Evolutionary conservation across 768 basidiomycete genomes (phyloP).

Genomic region (Trametes coccinea): DNA sequence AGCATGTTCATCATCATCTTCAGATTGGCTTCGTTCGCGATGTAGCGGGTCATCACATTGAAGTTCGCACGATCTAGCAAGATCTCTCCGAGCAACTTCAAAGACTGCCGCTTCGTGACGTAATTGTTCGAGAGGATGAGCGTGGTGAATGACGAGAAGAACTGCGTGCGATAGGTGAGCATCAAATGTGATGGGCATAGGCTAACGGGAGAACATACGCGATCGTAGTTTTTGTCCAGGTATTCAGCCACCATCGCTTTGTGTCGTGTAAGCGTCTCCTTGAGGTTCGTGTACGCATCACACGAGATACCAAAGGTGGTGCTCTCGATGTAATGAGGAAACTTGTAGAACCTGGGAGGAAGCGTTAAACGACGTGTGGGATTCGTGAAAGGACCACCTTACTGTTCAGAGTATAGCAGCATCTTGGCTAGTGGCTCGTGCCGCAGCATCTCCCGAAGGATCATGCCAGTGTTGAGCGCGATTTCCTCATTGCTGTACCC

Average conservation of each 20-base stretch:
- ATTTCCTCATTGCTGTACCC: slow-evolving; percentile 97
- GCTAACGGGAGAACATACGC: slow-evolving; percentile 50
- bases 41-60: slow-evolving; percentile 97
- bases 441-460: slow-evolving; percentile 93
- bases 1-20: slow-evolving; percentile 99
- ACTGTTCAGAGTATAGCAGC: slow-evolving; percentile 92
- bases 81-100: slow-evolving; percentile 97
- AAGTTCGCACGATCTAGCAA: slow-evolving; percentile 97
- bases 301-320: slow-evolving; percentile 98
- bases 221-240: slow-evolving; percentile 95
- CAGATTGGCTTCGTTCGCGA: slow-evolving; percentile 90
- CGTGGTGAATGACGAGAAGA: slow-evolving; percentile 93
- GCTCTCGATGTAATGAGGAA: slow-evolving; percentile 94
- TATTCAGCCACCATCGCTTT: slow-evolving; percentile 98
- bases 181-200: not conserved
- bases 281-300: slow-evolving; percentile 96
- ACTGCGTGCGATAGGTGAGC: slow-evolving; percentile 47
- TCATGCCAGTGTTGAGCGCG: slow-evolving; percentile 97
- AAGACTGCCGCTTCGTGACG: slow-evolving; percentile 98
- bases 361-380: not conserved
- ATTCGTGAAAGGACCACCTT: slow-evolving; percentile 35
- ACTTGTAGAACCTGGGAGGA: slow-evolving; percentile 87
- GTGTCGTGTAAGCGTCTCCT: slow-evolving; percentile 95
- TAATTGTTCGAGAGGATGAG: slow-evolving; percentile 94
- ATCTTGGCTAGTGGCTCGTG: slow-evolving; percentile 91